Evolutionary conservation across 2,329 filamentous ascomycete genomes (phyloP).

Genomic region (Fusarium neocosmosporiellum): DNA sequence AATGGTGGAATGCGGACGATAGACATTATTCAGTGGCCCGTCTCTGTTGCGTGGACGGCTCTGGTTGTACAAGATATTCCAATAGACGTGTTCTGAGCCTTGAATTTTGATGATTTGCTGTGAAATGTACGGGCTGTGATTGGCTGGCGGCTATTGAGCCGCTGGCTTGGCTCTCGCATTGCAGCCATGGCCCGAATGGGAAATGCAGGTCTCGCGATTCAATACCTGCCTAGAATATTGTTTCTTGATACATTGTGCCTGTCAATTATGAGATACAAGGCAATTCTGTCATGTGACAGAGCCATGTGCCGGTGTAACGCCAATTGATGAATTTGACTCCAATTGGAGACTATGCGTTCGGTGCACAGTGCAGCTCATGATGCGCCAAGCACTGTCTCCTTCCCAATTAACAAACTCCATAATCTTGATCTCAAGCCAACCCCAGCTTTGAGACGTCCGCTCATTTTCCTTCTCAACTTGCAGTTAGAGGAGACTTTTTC

Average conservation of each 20-base stretch:
- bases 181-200: background rate
- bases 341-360: background rate
- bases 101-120: slow-evolving; percentile 31
- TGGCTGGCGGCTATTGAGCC: slow-evolving; percentile 15
- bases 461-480: background rate
- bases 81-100: slow-evolving; percentile 48
- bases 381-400: slow-evolving; percentile 20
- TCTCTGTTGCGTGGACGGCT: slow-evolving; percentile 39
- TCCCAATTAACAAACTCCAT: slow-evolving; percentile 19
- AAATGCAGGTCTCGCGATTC: background rate
- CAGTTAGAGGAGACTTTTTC: background rate
- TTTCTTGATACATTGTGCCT: background rate
- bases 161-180: background rate
- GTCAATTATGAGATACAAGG: background rate
- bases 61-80: slow-evolving; percentile 54
- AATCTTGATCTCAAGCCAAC: slow-evolving; percentile 21
- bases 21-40: slow-evolving; percentile 44
- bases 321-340: background rate
- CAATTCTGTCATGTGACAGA: background rate
- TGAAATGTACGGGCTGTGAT: slow-evolving; percentile 43
- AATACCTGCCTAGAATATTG: background rate
- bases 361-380: slow-evolving; percentile 31
- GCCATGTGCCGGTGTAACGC: background rate
- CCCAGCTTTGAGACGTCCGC: background rate
- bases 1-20: slow-evolving; percentile 40